These are phyloP conservation scores for Conringia planisiliqua DNA, from an alignment of 345 rosid species.

Conservation along the genomic window DNA sequence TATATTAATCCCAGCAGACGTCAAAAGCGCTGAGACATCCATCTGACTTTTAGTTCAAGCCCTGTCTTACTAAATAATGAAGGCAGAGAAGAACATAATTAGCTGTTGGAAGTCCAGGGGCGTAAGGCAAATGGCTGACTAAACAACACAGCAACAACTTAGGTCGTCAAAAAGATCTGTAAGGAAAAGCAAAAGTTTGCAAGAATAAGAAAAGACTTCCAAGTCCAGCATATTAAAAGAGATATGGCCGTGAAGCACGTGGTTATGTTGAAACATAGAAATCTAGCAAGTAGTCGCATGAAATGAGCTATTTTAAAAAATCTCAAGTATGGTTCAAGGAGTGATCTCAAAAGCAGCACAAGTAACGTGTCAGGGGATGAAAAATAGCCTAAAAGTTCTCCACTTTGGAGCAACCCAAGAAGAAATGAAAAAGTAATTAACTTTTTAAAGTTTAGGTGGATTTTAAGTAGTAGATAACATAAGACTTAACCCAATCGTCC, in stretches of 20 bases:
- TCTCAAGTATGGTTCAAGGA: not conserved
- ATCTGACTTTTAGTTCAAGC: slow-evolving; percentile 42
- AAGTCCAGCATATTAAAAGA: not conserved
- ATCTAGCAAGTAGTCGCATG: not conserved
- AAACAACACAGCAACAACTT: not conserved
- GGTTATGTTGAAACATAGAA: not conserved
- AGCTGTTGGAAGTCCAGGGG: slow-evolving; percentile 3
- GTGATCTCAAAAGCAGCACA: not conserved
- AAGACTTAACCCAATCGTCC: not conserved
- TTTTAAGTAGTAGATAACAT: too few relatives aligned
- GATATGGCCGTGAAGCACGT: not conserved
- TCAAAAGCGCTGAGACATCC: slow-evolving; percentile 67
- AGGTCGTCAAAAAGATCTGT: slow-evolving; percentile 5
- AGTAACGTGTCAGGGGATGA: not conserved
- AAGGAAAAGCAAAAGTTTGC: not conserved
- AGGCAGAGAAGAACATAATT: slow-evolving; percentile 6
- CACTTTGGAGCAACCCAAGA: too few relatives aligned
- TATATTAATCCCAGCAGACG: slow-evolving; percentile 83
- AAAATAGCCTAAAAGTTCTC: not conserved
- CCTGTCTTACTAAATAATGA: slow-evolving; percentile 17
- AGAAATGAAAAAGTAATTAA: too few relatives aligned
- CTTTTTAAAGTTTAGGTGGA: too few relatives aligned
- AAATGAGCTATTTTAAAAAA: not conserved
- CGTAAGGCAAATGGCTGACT: not conserved
- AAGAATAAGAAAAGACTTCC: not conserved